Evolutionary conservation across 164 flowering plant species (phyloP), one percentile per base, ranked within the genome.

Genomic region (Cinnamomum micranthum): DNA sequence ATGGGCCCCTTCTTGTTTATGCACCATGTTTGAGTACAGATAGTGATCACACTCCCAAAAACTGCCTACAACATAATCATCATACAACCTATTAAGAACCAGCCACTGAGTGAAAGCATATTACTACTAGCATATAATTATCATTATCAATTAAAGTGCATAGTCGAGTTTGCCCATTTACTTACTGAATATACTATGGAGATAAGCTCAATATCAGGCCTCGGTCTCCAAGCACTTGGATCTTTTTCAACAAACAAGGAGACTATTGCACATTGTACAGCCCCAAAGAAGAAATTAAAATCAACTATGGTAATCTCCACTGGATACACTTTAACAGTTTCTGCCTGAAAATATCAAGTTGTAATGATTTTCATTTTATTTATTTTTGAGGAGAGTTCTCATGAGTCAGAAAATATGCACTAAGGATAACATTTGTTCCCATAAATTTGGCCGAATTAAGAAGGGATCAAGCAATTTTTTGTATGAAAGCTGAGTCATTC

Each of bases 101-200:
- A 5, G 4, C 19, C 20, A 27, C n/a, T 28, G 20, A 64, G 31
- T 24, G 27, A 33, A 33, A 33, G 35, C 35, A 33, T 33, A 33
- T 33, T 33, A 33, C 5, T 33, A 33, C 35, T 33, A 33, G 35
- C 35, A 28, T 15, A 27, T 13, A 24, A 65, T 25, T 10, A 65
- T 65, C 24, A 15, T 27, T 12, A 23, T 24, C 10, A 24, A 65
- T 12, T 28, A 15, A 31, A 35, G 31, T 59, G 50, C 27, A n/a
- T n/a, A 25, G 15, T 23, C 22, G 3, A 25, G 69, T 63, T 52
- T 11, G 2, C 19, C 3, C 50, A 17, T 65, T 20, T 76, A 62
- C 87, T 86, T 76, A 88, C 91, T 23, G 87, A 71, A 77, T 33
- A 79, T 9, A 84, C 47, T 64, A 88, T 74, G 12, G 87, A 74